A percentile compares a stretch with the other conserved stretches of the same genome.
Conservation (phyloP, 352 stramenopile genomes). For the Aphanomyces stellatus region DNA sequence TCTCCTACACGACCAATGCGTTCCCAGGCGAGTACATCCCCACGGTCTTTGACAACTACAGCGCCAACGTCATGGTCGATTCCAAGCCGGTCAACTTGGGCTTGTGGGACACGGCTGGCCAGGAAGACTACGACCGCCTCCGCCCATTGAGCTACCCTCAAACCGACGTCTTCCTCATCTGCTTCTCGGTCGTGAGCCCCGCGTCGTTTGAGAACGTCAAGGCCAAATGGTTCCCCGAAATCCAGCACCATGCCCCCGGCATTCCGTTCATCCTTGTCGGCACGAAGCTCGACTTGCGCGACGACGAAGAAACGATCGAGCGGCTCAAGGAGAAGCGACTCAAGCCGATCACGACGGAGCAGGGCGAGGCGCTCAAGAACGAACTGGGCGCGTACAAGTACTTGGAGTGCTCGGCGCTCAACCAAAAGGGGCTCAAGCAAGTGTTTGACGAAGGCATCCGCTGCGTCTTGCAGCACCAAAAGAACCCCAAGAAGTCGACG, state of each 20-base stretch:
- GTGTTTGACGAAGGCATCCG: slow-evolving; percentile 92
- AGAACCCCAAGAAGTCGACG: slow-evolving; percentile 48
- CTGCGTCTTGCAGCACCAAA: slow-evolving; percentile 76
- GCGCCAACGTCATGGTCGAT: slow-evolving; percentile 89
- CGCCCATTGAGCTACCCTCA: slow-evolving; percentile 93
- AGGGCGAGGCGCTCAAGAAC: slow-evolving; percentile 83
- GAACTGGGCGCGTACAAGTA: slow-evolving; percentile 89
- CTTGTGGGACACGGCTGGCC: slow-evolving; percentile 95
- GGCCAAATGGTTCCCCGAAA: slow-evolving; percentile 90
- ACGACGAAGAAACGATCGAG: slow-evolving; percentile 85
- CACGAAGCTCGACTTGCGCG: slow-evolving; percentile 90
- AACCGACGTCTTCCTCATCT: slow-evolving; percentile 96
- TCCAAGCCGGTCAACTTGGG: slow-evolving; percentile 93
- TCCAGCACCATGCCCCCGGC: slow-evolving; percentile 77
- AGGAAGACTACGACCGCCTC: slow-evolving; percentile 96
- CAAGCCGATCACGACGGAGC: slow-evolving; percentile 51
- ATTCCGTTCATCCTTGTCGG: slow-evolving; percentile 94
- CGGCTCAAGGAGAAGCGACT: slow-evolving; percentile 85
- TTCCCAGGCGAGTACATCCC: slow-evolving; percentile 96
- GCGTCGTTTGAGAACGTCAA: slow-evolving; percentile 94
- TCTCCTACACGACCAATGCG: slow-evolving; percentile 96
- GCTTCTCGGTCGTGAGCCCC: slow-evolving; percentile 90
- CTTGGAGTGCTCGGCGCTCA: slow-evolving; percentile 90
- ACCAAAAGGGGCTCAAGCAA: slow-evolving; percentile 90
- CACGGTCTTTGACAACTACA: slow-evolving; percentile 94